Conservation (phyloP, 2,329 filamentous ascomycete species). For the Exophiala sideris region DNA sequence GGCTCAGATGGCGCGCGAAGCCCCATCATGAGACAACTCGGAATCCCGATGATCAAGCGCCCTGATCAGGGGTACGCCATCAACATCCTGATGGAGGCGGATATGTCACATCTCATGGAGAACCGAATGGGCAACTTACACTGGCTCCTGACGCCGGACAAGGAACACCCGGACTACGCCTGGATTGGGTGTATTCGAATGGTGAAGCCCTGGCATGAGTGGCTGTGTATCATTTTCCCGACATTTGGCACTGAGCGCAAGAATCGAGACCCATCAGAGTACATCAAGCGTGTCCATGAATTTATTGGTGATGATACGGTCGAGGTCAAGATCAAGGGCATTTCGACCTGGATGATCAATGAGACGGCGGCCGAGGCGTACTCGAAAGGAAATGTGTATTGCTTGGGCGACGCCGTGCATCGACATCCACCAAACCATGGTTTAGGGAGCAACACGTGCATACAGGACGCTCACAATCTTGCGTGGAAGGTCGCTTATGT, state of each 20-base stretch:
- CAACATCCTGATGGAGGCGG: slow-evolving; percentile 50
- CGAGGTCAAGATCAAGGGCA: slow-evolving; percentile 48
- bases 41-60: slow-evolving; percentile 45
- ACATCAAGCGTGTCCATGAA: slow-evolving; percentile 43
- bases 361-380: slow-evolving; percentile 59
- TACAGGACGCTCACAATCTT: slow-evolving; percentile 38
- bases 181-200: slow-evolving; percentile 53
- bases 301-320: slow-evolving; percentile 56
- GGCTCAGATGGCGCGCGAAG: slow-evolving; percentile 55
- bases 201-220: slow-evolving; percentile 63
- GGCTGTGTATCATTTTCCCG: slow-evolving; percentile 56
- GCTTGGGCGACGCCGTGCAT: slow-evolving; percentile 39
- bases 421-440: slow-evolving; percentile 35
- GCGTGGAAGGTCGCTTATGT: slow-evolving; percentile 37
- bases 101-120: slow-evolving; percentile 50
- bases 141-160: slow-evolving; percentile 56
- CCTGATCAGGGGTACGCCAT: slow-evolving; percentile 48
- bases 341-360: slow-evolving; percentile 59
- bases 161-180: slow-evolving; percentile 49
- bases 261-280: slow-evolving; percentile 46
- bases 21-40: slow-evolving; percentile 44
- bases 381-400: slow-evolving; percentile 45
- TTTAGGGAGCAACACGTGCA: slow-evolving; percentile 37
- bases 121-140: slow-evolving; percentile 57
- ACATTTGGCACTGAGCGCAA: slow-evolving; percentile 33